Conservation (phyloP, 2,329 filamentous ascomycete genomes). For the Decorospora gaudefroyi region DNA sequence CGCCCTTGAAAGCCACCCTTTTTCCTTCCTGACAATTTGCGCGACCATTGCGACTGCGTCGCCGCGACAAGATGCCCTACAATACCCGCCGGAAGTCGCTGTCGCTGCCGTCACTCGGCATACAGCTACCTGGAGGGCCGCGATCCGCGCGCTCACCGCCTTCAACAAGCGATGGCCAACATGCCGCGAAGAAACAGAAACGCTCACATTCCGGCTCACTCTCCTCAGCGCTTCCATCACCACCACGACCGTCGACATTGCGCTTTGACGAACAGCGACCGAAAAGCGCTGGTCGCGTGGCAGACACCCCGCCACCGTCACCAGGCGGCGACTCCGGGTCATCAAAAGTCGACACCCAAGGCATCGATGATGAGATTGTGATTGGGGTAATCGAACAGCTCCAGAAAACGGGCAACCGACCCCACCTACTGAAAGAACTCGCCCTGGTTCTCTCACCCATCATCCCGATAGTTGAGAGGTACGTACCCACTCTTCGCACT, state of each 20-base stretch:
- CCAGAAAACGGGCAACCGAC: slow-evolving; percentile 86
- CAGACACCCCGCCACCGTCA: slow-evolving; percentile 80
- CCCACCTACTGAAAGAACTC: slow-evolving; percentile 93
- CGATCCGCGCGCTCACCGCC: slow-evolving; percentile 61
- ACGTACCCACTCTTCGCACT: slow-evolving; percentile 52
- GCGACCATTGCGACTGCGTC: slow-evolving; percentile 17
- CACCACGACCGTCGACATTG: slow-evolving; percentile 52
- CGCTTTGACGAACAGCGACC: slow-evolving; percentile 54
- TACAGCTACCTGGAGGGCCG: slow-evolving; percentile 68
- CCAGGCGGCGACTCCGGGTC: slow-evolving; percentile 59
- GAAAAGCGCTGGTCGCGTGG: slow-evolving; percentile 50
- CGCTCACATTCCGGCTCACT: slow-evolving; percentile 66
- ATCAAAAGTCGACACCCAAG: slow-evolving; percentile 73
- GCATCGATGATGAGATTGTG: slow-evolving; percentile 94
- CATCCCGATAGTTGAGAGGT: slow-evolving; percentile 89
- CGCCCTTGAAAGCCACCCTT: slow-evolving; percentile 11
- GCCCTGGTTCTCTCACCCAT: slow-evolving; percentile 75
- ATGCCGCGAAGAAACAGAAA: slow-evolving; percentile 68
- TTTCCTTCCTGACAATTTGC: slow-evolving; percentile 6
- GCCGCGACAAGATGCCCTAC: slow-evolving; percentile 72
- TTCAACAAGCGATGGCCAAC: slow-evolving; percentile 60
- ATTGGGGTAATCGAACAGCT: slow-evolving; percentile 86
- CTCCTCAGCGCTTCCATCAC: slow-evolving; percentile 51
- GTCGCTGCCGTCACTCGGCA: slow-evolving; percentile 88
- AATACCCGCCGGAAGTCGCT: slow-evolving; percentile 96